A percentile compares a stretch with the other conserved stretches of the same genome.
phyloP scores from a whole-genome alignment of 2,329 filamentous ascomycete genomes.

The Colletotrichum sp. region DNA sequence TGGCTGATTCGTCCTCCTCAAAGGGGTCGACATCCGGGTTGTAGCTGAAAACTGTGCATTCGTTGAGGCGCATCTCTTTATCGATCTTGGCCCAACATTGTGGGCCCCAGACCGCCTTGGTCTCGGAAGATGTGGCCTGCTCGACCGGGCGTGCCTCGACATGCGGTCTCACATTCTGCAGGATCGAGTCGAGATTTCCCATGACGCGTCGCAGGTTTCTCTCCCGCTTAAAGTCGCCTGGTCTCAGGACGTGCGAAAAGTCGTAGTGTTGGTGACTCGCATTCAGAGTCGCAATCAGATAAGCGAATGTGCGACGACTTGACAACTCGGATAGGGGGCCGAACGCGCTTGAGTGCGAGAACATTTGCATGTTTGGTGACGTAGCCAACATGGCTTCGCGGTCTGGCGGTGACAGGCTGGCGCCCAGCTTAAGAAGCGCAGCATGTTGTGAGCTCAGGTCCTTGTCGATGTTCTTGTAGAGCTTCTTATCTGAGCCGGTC shows the following conservation, averaged over 20 bases:
- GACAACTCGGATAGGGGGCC: slow-evolving; percentile 87
- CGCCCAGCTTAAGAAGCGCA: slow-evolving; percentile 83
- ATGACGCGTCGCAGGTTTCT: slow-evolving; percentile 81
- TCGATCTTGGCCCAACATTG: slow-evolving; percentile 93
- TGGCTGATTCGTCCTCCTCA: slow-evolving; percentile 87
- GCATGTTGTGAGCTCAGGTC: slow-evolving; percentile 92
- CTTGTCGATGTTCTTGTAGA: slow-evolving; percentile 94
- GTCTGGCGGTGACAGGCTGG: slow-evolving; percentile 84
- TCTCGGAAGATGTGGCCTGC: slow-evolving; percentile 39
- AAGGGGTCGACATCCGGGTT: slow-evolving; percentile 89
- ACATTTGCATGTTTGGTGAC: slow-evolving; percentile 63
- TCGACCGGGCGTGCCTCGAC: slow-evolving; percentile 49
- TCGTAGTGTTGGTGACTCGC: slow-evolving; percentile 92
- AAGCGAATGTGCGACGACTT: slow-evolving; percentile 91
- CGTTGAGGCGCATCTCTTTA: slow-evolving; percentile 89
- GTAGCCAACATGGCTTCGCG: slow-evolving; percentile 70
- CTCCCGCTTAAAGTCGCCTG: slow-evolving; percentile 88
- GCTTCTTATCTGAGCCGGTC: slow-evolving; percentile 92
- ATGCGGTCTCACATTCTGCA: slow-evolving; percentile 83
- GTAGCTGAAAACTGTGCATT: slow-evolving; percentile 91
- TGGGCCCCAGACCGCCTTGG: slow-evolving; percentile 76
- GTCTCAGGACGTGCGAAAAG: slow-evolving; percentile 90
- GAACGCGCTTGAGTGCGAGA: slow-evolving; percentile 89
- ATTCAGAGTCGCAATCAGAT: slow-evolving; percentile 94
- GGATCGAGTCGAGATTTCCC: slow-evolving; percentile 83